Percentiles rank a stretch among this genome's conserved stretches.
Evolutionary conservation across 148 eudicot genomes (phyloP).

Genomic region (Limonium bicolor): DNA sequence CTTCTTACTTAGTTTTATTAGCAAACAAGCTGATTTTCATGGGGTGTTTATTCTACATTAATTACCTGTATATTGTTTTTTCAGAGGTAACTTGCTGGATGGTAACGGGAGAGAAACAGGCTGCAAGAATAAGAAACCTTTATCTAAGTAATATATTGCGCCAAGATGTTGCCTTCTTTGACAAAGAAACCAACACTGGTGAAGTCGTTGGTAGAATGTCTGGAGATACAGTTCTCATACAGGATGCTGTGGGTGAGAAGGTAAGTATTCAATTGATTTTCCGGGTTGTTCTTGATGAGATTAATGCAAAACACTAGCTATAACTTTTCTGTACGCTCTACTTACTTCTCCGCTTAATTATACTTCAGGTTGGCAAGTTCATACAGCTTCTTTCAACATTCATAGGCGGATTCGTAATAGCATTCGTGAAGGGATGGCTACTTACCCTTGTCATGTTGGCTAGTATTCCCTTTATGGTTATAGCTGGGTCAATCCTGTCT

Average conservation of each 20-base stretch:
- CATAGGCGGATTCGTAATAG: slow-evolving; percentile 70
- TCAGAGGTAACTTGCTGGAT: slow-evolving; percentile 75
- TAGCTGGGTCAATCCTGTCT: slow-evolving; percentile 42
- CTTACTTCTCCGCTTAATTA: not conserved
- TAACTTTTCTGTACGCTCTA: not conserved
- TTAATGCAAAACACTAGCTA: not conserved
- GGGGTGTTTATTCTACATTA: not conserved
- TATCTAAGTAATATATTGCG: slow-evolving; percentile 53
- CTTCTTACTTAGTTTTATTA: not conserved
- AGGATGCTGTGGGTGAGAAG: slow-evolving; percentile 83
- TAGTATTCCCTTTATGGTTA: slow-evolving; percentile 41
- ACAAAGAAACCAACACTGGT: slow-evolving; percentile 66
- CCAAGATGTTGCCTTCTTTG: slow-evolving; percentile 65
- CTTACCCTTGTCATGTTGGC: slow-evolving; percentile 70
- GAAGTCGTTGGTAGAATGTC: slow-evolving; percentile 85
- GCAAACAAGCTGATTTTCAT: not conserved
- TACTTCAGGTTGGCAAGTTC: slow-evolving; percentile 68
- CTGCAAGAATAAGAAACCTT: slow-evolving; percentile 47
- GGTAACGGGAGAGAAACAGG: slow-evolving; percentile 77
- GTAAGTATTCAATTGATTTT: slow-evolving; percentile 9
- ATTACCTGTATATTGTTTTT: too few species aligned
- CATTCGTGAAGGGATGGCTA: slow-evolving; percentile 74
- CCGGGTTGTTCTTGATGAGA: too few species aligned
- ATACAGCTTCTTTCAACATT: slow-evolving; percentile 53
- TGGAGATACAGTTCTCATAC: slow-evolving; percentile 67